Conservation (phyloP, 495 filamentous ascomycete species). For the Penicillium herquei region DNA sequence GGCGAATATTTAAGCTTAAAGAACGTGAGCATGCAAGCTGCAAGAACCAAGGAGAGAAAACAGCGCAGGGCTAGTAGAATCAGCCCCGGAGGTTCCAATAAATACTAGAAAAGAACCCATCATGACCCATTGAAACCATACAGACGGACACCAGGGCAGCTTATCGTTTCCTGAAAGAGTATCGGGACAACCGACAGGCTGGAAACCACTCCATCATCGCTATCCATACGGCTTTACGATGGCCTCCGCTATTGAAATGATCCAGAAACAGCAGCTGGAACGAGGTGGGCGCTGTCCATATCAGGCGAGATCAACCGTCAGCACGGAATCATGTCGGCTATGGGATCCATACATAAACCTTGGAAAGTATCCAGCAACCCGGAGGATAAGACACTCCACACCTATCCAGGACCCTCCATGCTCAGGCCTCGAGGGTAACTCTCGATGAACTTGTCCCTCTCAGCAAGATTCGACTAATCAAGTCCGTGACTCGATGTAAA, state of each 20-base stretch:
- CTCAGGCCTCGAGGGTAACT: too few species aligned
- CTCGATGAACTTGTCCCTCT: too few species aligned
- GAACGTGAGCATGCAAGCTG: background rate
- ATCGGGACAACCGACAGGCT: too few species aligned
- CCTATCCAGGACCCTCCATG: too few species aligned
- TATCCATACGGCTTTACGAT: background rate
- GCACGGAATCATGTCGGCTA: too few species aligned
- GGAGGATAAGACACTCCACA: too few species aligned
- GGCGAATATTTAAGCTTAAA: constrained; percentile 7
- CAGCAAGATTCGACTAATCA: too few species aligned
- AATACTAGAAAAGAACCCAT: background rate
- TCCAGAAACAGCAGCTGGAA: background rate
- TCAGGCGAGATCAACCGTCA: too few species aligned
- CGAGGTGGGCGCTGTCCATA: background rate
- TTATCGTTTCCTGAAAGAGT: background rate
- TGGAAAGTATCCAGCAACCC: too few species aligned
- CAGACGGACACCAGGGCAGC: background rate
- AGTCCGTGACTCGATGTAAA: too few species aligned
- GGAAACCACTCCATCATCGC: background rate
- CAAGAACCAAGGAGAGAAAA: background rate
- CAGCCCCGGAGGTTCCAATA: background rate
- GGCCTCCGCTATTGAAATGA: background rate
- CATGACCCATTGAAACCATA: background rate
- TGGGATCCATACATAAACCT: too few species aligned
- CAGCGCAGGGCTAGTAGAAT: background rate